Evolutionary conservation across 2,329 filamentous ascomycete species (phyloP), one percentile per base, ranked within the genome.

Genomic region (Magnaporthales sp.): DNA sequence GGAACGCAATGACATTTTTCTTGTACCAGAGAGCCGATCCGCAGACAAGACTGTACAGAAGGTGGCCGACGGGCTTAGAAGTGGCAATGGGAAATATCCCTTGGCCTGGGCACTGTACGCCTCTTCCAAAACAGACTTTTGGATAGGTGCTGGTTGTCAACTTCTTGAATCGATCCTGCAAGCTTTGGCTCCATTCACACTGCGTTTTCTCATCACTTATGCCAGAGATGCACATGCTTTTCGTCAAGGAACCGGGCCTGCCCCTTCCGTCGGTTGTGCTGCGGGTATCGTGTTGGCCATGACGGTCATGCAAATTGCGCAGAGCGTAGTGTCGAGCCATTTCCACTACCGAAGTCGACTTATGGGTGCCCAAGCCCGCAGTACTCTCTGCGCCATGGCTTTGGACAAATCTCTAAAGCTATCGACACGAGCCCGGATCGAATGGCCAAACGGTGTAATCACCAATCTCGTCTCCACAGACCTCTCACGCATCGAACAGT

Each of bases 391-490:
- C 60, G 22, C 60, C 26, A 26, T 62, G 22, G 3, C 27, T 30
- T 19, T 62, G 26, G 22, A 26, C 3, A 62, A 62, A 13, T 62
- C 60, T 6, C n/a, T 62, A 10, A 26, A n/a, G 27, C n/a, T 62
- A 4, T 62, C 60, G 4, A 9, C 19, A n/a, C 7, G 60, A 8
- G 60, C 60, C 26, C 26, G 27, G 24, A 30, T n/a, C 24, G 60
- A n/a, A 2, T 63, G 62, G 62, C 10, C 27, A 13, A 38, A 63
- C 62, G 29, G 62, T n/a, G 3, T 27, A 26, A 96, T 97, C 72
- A 97, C 97, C 79, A 97, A 97, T 76, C 82, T 97, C 69, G 97
- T 97, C 93, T 93, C 93, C n/a, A 93, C 97, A 32, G 93, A 97
- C 79, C 96, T 92, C 29, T 96, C 96, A 84, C 97, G 97, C 78